Conservation (phyloP, 108 stramenopile genomes). For the Skeletonema potamos region DNA sequence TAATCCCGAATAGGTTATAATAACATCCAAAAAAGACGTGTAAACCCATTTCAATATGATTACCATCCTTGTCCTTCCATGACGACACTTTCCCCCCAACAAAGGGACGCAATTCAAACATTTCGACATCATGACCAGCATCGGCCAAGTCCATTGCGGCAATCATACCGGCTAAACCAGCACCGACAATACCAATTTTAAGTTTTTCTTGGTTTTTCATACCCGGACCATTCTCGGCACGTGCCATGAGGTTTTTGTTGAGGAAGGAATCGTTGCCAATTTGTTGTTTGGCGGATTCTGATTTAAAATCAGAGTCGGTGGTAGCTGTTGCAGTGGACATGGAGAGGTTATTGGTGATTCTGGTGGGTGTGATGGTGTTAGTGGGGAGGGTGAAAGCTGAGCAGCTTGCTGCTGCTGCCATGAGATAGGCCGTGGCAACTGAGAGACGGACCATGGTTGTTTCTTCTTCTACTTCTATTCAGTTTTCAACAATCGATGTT, state of each 20-base stretch:
- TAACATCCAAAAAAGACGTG: slow-evolving; percentile 98
- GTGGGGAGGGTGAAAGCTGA: slow-evolving; percentile 29
- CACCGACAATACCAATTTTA: slow-evolving; percentile 92
- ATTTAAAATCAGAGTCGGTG: slow-evolving; percentile 59
- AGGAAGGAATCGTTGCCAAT: slow-evolving; percentile 87
- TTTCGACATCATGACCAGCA: slow-evolving; percentile 94
- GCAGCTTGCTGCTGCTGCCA: slow-evolving; percentile 1
- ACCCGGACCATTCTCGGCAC: slow-evolving; percentile 88
- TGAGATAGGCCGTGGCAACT: not conserved
- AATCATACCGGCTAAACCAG: slow-evolving; percentile 92
- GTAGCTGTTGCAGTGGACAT: slow-evolving; percentile 1
- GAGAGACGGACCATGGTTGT: not conserved
- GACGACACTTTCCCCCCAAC: slow-evolving; percentile 94
- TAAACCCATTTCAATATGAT: slow-evolving; percentile 98
- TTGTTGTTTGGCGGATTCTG: slow-evolving; percentile 81
- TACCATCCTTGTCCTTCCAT: slow-evolving; percentile 96
- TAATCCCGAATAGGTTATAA: slow-evolving; percentile 98
- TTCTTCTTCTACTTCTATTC: not conserved
- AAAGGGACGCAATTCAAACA: slow-evolving; percentile 91
- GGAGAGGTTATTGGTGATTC: not conserved
- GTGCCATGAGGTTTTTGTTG: slow-evolving; percentile 82
- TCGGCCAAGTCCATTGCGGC: slow-evolving; percentile 96
- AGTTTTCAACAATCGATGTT: too few species aligned
- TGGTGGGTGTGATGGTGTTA: not conserved
- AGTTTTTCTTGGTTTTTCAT: slow-evolving; percentile 75